Percentiles rank a stretch among this genome's conserved stretches.
Evolutionary conservation across 768 basidiomycete species (phyloP).

Genomic region (Russula abietina): DNA sequence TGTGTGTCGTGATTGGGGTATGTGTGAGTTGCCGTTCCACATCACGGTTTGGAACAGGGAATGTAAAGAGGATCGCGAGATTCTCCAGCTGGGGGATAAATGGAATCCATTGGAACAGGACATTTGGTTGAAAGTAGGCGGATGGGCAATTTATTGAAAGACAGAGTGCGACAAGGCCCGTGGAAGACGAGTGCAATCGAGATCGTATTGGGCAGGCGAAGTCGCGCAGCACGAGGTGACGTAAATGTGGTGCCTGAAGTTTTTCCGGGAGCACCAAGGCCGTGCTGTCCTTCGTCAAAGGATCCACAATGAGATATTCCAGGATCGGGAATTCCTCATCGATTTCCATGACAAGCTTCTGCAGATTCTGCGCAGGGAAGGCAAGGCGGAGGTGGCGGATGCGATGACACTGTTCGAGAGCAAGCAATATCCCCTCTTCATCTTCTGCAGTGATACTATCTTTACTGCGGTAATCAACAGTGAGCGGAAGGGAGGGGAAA

Average conservation of each 20-base stretch:
- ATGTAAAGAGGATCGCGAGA: neutral
- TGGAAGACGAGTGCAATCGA: neutral
- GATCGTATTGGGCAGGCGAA: neutral
- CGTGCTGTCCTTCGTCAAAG: neutral
- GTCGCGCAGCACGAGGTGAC: neutral
- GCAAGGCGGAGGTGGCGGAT: neutral
- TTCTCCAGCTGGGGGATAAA: neutral
- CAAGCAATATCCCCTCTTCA: neutral
- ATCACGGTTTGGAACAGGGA: neutral
- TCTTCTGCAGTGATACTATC: neutral
- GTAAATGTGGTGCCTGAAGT: neutral
- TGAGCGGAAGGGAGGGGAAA: neutral
- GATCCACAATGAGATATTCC: neutral
- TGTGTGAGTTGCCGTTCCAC: neutral
- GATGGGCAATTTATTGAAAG: neutral
- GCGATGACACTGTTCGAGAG: neutral
- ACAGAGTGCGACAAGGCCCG: neutral
- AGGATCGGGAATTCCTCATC: neutral
- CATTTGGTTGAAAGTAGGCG: neutral
- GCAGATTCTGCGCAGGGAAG: neutral
- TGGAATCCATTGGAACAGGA: neutral
- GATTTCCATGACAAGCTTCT: neutral
- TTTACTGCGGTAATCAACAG: neutral
- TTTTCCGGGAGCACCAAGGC: neutral
- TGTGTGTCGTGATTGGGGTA: neutral